Base-by-base conservation (phyloP, 1,284 basidiomycete genomes). In the Naganishia sp. region DNA sequence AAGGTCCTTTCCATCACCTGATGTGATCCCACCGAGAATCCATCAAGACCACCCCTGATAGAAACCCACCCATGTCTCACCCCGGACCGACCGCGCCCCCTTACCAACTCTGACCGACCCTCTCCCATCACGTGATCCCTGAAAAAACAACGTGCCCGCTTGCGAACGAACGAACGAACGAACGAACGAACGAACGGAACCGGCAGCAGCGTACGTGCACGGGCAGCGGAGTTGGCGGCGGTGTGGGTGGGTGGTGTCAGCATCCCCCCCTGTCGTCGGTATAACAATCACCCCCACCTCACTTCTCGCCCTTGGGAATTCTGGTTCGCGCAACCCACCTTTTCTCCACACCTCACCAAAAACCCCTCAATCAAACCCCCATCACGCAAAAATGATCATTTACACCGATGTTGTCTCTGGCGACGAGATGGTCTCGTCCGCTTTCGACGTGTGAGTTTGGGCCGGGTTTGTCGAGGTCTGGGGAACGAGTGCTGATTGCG, bases 341-440 rank as follows among this genome's bases (percentile, higher is more conserved):
- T 41, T 62, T 58, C 35, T 35, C 56, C 39, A 49, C 46, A 49
- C 42, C 35, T 39, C 35, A 0, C 2, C 13, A 39, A 28, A 28
- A 28, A 28, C 28, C 28, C 28, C 46, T 23, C 46, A 43, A 56
- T 45, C 13, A 21, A 28, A 15, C 43, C 39, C 43, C 42, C 25
- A 41, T 23, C 23, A 49, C 17, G 23, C 39, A 65, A 69, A 54
- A 58, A 80, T 80, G 79, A 66, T 79, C 52, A 71, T 80, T 67
- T 80, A 75, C 76, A 65, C 68, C 61, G 83, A 83, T 75, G 77
- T 90, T 71, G 52, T 98, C 68, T 82, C 86, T 69, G 87, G 82
- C 70, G 94, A 98, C 79, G 95, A 99, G 85, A 90, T 99, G 86
- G 86, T 91, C 86, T 93, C 92, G 52, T 92, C 95, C 83, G 93